These are phyloP conservation scores for Solanum acaule DNA, from an alignment of 257 asterid species.

Conservation along the genomic window DNA sequence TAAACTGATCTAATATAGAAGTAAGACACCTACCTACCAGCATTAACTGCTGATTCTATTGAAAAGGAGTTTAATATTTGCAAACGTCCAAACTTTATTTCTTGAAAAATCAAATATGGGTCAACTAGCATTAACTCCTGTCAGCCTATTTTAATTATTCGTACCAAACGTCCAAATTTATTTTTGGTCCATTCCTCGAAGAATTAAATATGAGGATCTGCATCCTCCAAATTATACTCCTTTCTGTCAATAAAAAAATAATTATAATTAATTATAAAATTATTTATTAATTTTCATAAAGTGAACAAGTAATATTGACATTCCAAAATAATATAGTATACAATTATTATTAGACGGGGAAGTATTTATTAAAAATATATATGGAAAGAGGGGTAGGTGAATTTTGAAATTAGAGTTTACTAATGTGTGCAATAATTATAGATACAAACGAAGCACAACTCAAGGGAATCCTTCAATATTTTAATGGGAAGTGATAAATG, in stretches of 20 bases:
- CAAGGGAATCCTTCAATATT: neutral
- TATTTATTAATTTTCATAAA: too few species aligned
- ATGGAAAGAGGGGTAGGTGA: too few species aligned
- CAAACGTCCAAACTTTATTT: neutral
- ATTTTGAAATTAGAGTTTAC: neutral
- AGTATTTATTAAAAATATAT: too few species aligned
- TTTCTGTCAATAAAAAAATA: too few species aligned
- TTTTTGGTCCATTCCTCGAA: neutral
- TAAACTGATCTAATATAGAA: neutral
- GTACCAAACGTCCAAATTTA: neutral
- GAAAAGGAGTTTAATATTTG: neutral
- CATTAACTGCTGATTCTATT: too few species aligned
- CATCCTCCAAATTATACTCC: too few species aligned
- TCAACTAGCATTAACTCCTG: neutral
- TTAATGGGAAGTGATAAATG: too few species aligned
- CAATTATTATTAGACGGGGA: too few species aligned
- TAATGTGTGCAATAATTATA: neutral
- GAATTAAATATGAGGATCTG: neutral
- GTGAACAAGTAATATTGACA: too few species aligned
- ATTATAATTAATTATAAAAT: too few species aligned
- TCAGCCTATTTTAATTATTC: neutral
- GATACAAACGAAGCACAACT: neutral
- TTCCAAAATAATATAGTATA: too few species aligned
- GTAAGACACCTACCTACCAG: neutral
- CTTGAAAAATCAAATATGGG: neutral